Percentiles rank a stretch among this genome's conserved stretches.
Evolutionary conservation across 2,329 filamentous ascomycete species (phyloP).

Genomic region (Alternaria alternata): DNA sequence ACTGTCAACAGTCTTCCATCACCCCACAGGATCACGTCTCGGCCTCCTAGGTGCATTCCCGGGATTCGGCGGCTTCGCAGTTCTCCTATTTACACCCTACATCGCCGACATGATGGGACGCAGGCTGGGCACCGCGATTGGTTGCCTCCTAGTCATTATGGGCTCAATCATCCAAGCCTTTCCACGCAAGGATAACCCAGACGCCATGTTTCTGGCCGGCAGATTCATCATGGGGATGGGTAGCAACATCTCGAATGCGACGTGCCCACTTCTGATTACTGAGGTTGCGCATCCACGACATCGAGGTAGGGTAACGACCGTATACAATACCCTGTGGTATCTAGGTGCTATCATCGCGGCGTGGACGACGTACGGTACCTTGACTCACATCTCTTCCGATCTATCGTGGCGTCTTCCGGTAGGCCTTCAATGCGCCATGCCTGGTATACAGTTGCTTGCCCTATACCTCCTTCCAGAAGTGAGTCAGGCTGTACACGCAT

Average conservation of each 20-base stretch:
- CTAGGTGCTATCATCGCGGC: conserved; percentile 31
- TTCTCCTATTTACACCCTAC: not conserved
- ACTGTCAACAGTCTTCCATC: conserved; percentile 8
- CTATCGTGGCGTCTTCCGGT: conserved; percentile 36
- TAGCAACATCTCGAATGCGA: conserved; percentile 53
- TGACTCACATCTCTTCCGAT: not conserved
- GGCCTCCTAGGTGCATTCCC: conserved; percentile 21
- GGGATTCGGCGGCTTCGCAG: not conserved
- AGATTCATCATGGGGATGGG: not conserved
- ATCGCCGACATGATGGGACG: not conserved
- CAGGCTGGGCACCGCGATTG: conserved; percentile 9
- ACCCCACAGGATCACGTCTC: conserved; percentile 22
- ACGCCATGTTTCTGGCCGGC: not conserved
- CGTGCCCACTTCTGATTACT: conserved; percentile 63
- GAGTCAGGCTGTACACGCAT: conserved; percentile 43
- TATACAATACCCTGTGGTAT: conserved; percentile 56
- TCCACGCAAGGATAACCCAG: conserved; percentile 33
- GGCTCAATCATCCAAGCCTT: conserved; percentile 58
- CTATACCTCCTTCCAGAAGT: not conserved
- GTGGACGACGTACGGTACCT: conserved; percentile 29
- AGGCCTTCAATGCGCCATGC: conserved; percentile 57
- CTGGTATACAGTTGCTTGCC: not conserved
- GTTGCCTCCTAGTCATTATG: conserved; percentile 55
- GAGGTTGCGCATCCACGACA: conserved; percentile 67
- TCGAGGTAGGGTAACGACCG: conserved; percentile 64